Base-by-base conservation (phyloP, 2,329 filamentous ascomycete species). In the Cordyceps militaris region DNA sequence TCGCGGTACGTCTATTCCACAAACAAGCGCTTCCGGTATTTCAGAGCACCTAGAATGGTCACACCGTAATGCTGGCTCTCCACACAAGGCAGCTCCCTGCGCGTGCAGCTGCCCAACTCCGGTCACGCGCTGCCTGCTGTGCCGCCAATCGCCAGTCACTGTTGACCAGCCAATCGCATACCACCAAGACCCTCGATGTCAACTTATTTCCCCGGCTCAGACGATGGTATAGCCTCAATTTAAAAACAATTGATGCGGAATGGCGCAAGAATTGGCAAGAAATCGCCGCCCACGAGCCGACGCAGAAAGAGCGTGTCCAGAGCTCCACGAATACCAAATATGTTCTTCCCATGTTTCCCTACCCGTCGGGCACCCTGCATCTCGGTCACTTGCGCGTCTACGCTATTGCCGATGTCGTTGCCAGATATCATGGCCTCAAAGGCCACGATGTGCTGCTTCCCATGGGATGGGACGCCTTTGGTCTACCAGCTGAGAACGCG, bases 391-490 rank as follows among this genome's bases (percentile, higher is more conserved):
- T 96, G 40, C 85, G 91, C 48, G 90, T 95, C 51, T 96, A 96
- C 75, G 90, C 91, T 38, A 94, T 96, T 62, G 90, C 91, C 60
- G 91, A 96, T 74, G 88, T 92, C 10, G 74, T 96, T 54, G 85
- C 90, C 14, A 82, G 91, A 56, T 95, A 86, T 67, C 83, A 86
- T 65, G 81, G 80, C 26, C 84, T 96, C 74, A 84, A 86, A 63
- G 91, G 91, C 16, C 79, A 84, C 63, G 74, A 88, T 57, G 89
- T 95, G 32, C 72, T 95, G 55, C 82, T 96, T 62, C 90, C 91
- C n/a, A 96, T 96, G 81, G 91, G 91, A 11, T 96, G 91, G 91
- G 91, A 96, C 76, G 89, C 90, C 5, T 96, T 96, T 73, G 91
- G 91, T 2, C 75, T 96, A 57, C 91, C 91, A 11, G 91, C 91